phyloP scores from a whole-genome alignment of 257 asterid species.

The Gardenia jasminoides region DNA sequence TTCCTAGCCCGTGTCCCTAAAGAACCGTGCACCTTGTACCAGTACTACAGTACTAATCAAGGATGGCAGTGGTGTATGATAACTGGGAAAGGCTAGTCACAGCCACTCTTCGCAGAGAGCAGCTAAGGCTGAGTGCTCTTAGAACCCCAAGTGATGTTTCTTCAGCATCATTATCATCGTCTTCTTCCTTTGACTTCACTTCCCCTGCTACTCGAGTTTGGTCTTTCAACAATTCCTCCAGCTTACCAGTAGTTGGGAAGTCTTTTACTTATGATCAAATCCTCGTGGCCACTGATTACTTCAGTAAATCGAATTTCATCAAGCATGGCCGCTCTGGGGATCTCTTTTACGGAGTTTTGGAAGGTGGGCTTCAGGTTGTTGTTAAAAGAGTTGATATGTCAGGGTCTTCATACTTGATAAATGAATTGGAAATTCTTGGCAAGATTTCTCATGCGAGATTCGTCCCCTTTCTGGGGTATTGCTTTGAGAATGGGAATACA shows the following conservation, averaged over 20 bases:
- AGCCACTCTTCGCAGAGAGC: slow-evolving; percentile 9
- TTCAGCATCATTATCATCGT: not conserved
- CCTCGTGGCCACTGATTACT: not conserved
- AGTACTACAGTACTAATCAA: too few species aligned
- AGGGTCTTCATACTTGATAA: slow-evolving; percentile 24
- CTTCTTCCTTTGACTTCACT: not conserved
- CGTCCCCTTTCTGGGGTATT: not conserved
- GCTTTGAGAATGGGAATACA: not conserved
- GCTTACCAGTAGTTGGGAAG: not conserved
- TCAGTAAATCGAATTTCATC: not conserved
- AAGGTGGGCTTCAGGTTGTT: slow-evolving; percentile 45
- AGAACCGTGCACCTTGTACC: too few species aligned
- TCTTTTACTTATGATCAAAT: slow-evolving; percentile 8
- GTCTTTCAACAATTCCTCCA: not conserved
- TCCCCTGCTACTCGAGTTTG: not conserved
- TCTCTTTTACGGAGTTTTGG: not conserved
- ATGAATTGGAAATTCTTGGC: slow-evolving; percentile 32
- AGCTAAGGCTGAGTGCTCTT: not conserved
- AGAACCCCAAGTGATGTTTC: slow-evolving; percentile 9
- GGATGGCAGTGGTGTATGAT: too few species aligned
- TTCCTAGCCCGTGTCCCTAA: too few species aligned
- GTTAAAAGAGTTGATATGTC: slow-evolving; percentile 53
- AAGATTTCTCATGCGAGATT: not conserved
- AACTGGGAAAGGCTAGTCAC: slow-evolving; percentile 3
- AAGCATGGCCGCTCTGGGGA: not conserved